Percentiles rank a stretch among this genome's conserved stretches.
Evolutionary conservation across 257 asterid genomes (phyloP).

Genomic region (Nemophila menziesii): DNA sequence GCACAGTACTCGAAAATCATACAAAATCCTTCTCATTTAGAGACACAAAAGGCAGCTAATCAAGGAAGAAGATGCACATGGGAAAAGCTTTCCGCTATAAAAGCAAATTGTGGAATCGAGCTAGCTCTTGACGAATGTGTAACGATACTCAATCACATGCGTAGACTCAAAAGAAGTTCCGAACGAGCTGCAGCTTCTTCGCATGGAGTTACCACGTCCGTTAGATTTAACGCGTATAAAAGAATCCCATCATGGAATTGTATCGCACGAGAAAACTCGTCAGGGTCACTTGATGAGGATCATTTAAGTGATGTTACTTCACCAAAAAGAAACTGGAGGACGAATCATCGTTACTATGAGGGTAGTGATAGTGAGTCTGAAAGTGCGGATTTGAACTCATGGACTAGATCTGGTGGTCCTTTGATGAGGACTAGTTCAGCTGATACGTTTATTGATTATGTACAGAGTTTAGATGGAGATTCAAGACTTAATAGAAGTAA

Average conservation of each 20-base stretch:
- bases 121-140: conserved; percentile 74
- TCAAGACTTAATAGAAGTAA: conserved; percentile 17
- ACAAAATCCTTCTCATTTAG: conserved; percentile 62
- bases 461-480: conserved; percentile 42
- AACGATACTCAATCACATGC: conserved; percentile 66
- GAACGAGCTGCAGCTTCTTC: conserved; percentile 52
- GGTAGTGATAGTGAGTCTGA: conserved; percentile 72
- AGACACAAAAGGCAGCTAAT: conserved; percentile 69
- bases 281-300: conserved; percentile 73
- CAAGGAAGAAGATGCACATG: conserved; percentile 79
- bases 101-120: conserved; percentile 76
- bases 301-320: conserved; percentile 28
- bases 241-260: conserved; percentile 78
- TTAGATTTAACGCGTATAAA: conserved; percentile 50
- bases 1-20: conserved; percentile 73
- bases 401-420: conserved; percentile 84
- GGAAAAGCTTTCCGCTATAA: conserved; percentile 77
- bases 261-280: conserved; percentile 64
- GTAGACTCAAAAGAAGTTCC: conserved; percentile 53
- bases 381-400: conserved; percentile 36
- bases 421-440: conserved; percentile 78
- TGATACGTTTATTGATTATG: conserved; percentile 48
- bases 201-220: conserved; percentile 22
- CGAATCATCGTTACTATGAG: conserved; percentile 24
- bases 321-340: conserved; percentile 26